Evolutionary conservation across 192 early-diverging fungal species (phyloP).

Genomic region (Linnemannia hyalina): DNA sequence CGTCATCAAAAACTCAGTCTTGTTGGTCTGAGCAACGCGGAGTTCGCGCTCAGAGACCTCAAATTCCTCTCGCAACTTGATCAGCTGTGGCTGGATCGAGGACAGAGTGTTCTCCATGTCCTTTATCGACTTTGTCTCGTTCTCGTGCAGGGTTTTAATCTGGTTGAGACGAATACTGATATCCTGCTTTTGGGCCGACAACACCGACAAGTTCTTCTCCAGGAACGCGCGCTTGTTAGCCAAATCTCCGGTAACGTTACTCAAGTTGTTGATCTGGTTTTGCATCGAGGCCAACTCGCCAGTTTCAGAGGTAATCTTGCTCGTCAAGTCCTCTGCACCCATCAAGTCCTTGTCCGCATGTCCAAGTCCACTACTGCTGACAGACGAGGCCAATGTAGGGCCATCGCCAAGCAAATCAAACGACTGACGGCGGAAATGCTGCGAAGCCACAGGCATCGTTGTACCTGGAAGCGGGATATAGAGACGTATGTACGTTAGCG

Average conservation of each 20-base stretch:
- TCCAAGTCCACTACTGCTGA: neutral
- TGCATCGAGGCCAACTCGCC: conserved; percentile 74
- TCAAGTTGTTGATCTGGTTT: conserved; percentile 67
- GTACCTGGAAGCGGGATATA: neutral
- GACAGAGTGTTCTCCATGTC: conserved; percentile 67
- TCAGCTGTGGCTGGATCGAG: conserved; percentile 62
- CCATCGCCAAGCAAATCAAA: conserved; percentile 55
- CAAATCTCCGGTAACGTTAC: conserved; percentile 66
- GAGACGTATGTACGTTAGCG: neutral
- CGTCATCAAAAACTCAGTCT: conserved; percentile 61
- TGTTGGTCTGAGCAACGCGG: conserved; percentile 57
- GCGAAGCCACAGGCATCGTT: conserved; percentile 19
- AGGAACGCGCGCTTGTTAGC: conserved; percentile 63
- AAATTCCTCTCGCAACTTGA: conserved; percentile 63
- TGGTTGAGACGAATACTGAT: conserved; percentile 68
- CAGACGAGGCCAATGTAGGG: conserved; percentile 10
- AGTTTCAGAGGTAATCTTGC: conserved; percentile 68
- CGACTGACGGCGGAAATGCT: conserved; percentile 38
- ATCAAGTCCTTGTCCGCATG: conserved; percentile 60
- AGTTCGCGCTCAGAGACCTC: conserved; percentile 65
- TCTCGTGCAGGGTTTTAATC: conserved; percentile 69
- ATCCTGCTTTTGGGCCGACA: conserved; percentile 74
- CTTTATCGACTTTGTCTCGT: conserved; percentile 65
- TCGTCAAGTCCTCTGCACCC: conserved; percentile 54
- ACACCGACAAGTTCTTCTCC: conserved; percentile 71